Percentiles rank a stretch among this genome's conserved stretches.
These are phyloP conservation scores for Musa acuminata DNA, from an alignment of 176 grass and related monocot species.

Conservation along the genomic window DNA sequence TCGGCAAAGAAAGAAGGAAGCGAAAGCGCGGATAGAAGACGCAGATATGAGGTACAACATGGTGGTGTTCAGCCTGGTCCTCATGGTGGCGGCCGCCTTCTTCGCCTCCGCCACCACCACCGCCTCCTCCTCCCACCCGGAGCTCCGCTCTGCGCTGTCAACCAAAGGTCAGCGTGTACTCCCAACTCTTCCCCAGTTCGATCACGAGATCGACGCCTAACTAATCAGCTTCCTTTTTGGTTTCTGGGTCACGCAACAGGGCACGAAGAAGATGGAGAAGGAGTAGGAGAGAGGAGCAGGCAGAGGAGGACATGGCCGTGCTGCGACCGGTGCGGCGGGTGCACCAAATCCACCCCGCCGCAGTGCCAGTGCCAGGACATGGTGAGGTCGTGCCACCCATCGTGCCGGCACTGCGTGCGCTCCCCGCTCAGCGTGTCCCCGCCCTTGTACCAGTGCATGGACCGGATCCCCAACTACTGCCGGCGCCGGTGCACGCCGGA, in stretches of 20 bases:
- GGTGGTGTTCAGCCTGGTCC: neutral
- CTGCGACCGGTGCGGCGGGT: slow-evolving; percentile 65
- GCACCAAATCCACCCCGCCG: slow-evolving; percentile 43
- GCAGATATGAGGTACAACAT: neutral
- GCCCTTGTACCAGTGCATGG: slow-evolving; percentile 70
- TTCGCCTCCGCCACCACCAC: neutral
- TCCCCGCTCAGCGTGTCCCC: slow-evolving; percentile 47
- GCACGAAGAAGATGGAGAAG: neutral
- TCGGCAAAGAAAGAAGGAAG: too few relatives aligned
- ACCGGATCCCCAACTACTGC: slow-evolving; percentile 51
- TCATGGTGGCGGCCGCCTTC: slow-evolving; percentile 16
- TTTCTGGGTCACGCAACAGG: slow-evolving; percentile 12
- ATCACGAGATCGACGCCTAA: neutral
- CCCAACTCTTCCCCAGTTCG: neutral
- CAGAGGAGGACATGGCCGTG: slow-evolving; percentile 42
- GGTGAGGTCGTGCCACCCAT: slow-evolving; percentile 52
- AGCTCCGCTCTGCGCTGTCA: neutral
- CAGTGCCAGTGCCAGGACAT: slow-evolving; percentile 60
- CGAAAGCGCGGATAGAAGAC: neutral
- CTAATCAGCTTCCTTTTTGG: neutral
- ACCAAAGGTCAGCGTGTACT: slow-evolving; percentile 20
- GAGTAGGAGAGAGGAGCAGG: neutral
- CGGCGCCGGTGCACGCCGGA: slow-evolving; percentile 26
- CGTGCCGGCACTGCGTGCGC: slow-evolving; percentile 62
- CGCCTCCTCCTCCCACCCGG: slow-evolving; percentile 7